phyloP scores from a whole-genome alignment of 495 filamentous ascomycete species.

The Penicillium bialowiezense region DNA sequence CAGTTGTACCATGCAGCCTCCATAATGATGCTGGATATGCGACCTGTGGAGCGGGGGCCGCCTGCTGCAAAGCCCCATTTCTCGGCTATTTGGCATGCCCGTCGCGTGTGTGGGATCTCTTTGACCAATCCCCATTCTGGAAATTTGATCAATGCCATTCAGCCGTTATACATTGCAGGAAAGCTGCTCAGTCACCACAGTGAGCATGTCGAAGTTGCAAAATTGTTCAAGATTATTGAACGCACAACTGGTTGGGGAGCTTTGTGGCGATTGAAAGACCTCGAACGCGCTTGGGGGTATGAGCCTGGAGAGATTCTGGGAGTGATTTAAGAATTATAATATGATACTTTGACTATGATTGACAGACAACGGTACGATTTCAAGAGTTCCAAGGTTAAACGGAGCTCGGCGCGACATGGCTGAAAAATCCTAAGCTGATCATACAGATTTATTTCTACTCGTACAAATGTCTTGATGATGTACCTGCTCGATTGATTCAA shows the following conservation, averaged over 20 bases:
- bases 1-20: constrained; percentile 43
- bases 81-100: constrained; percentile 39
- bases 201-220: constrained; percentile 36
- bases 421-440: no score
- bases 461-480: background rate
- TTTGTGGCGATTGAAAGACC: constrained; percentile 37
- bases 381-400: no score
- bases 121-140: constrained; percentile 41
- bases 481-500: background rate
- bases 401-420: no score
- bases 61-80: constrained; percentile 18
- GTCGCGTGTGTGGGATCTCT: constrained; percentile 45
- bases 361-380: no score
- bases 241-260: constrained; percentile 38
- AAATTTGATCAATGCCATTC: constrained; percentile 44
- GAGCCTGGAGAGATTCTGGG: constrained; percentile 24
- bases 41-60: constrained; percentile 22
- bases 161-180: constrained; percentile 45
- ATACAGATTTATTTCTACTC: no score
- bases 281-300: constrained; percentile 41
- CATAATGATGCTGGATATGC: constrained; percentile 37
- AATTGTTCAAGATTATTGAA: constrained; percentile 36
- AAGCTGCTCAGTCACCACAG: constrained; percentile 36
- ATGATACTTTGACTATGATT: no score
- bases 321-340: constrained; percentile 16